Percentiles rank a stretch among this genome's conserved stretches.
phyloP scores from a whole-genome alignment of 345 rosid genomes.

The Eucalyptus tenuipes region DNA sequence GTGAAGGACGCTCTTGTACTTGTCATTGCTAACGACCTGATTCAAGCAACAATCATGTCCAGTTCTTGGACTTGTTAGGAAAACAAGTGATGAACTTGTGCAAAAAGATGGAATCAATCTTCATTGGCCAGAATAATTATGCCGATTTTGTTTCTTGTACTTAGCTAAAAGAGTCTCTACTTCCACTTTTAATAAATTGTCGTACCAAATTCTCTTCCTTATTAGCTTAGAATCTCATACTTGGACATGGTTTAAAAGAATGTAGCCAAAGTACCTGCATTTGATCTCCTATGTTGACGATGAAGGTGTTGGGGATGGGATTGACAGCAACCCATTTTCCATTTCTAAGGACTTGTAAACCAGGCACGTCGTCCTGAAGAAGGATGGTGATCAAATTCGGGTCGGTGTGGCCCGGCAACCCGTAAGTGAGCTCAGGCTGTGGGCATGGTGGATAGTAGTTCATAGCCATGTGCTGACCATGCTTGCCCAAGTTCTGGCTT shows the following conservation, averaged over 20 bases:
- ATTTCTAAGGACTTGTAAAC: constrained; percentile 52
- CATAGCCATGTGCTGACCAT: constrained; percentile 84
- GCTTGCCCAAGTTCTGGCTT: constrained; percentile 18
- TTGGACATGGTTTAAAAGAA: neutral
- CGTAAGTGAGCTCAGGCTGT: constrained; percentile 63
- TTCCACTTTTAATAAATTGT: neutral
- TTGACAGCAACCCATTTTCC: constrained; percentile 61
- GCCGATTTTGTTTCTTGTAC: neutral
- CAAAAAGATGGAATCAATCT: neutral
- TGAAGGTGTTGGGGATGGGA: constrained; percentile 54
- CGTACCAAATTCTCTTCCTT: neutral
- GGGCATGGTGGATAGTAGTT: constrained; percentile 89
- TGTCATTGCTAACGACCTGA: constrained; percentile 26
- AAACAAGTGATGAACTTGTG: neutral
- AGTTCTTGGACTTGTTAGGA: neutral
- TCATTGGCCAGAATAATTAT: neutral
- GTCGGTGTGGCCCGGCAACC: constrained; percentile 75
- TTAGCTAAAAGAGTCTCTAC: neutral
- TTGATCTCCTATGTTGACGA: constrained; percentile 72
- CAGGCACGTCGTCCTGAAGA: constrained; percentile 75
- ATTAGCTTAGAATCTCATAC: neutral
- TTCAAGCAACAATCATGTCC: neutral
- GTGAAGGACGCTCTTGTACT: constrained; percentile 36
- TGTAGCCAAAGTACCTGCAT: constrained; percentile 17
- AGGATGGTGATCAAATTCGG: constrained; percentile 62